Evolutionary conservation across 768 basidiomycete species (phyloP), one percentile per base, ranked within the genome.

Genomic region (Xerocomellus amylosporus): DNA sequence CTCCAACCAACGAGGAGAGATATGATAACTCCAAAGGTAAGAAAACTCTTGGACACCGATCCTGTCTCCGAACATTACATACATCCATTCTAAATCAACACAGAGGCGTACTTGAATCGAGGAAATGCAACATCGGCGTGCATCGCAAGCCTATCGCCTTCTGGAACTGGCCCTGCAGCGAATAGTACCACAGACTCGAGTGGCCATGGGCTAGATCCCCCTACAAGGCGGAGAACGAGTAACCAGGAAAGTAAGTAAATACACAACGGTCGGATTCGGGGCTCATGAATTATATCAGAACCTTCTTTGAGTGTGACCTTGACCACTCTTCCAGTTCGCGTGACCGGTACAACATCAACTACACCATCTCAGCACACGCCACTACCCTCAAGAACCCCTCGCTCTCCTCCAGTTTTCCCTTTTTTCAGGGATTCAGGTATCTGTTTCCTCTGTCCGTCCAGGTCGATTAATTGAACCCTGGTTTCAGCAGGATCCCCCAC

Each of bases 401-500:
- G 60, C 2, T 40, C 50, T 19, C 50, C 53, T n/a, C 54, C 54
- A 5, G 30, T 53, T 14, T 65, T 55, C 12, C 47, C 59, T 0
- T 51, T 64, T 40, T 64, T 57, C 31, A 46, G 55, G 19, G 66
- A 68, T 37, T 17, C 44, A 1, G 53, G 65, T 65, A 42, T 17
- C 30, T 43, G 1, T 24, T 33, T 8, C 28, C 10, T 12, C n/a
- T 45, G 8, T 24, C 13, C 10, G 8, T 33, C 20, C 8, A 17
- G 2, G 9, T 19, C 8, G 5, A 12, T 7, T 39, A 1, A 22
- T 33, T 30, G 34, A 14, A 40, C 8, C 17, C 19, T 34, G 8
- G 2, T 22, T 40, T 42, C 14, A 36, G 5, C 53, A 62, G 55
- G 49, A 47, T 22, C 54, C n/a, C 37, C 24, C 2, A 64, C 67